These are phyloP conservation scores for Eucalyptus grandis DNA, from an alignment of 345 rosid genomes.

Conservation along the genomic window DNA sequence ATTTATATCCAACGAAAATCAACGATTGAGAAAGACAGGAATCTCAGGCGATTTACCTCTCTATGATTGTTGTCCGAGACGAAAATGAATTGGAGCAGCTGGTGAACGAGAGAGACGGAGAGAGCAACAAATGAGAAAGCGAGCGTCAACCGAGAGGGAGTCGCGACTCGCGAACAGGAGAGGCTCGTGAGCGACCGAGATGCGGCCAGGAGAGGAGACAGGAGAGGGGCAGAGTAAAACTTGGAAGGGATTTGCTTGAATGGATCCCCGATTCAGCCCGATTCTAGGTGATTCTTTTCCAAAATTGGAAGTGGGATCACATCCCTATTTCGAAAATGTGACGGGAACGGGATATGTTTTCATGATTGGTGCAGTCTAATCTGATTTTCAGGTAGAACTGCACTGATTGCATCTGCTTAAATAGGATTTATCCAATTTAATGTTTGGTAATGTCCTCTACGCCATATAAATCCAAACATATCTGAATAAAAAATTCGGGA, in stretches of 20 bases:
- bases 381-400: fast-evolving
- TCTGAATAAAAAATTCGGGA: fast-evolving
- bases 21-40: not conserved
- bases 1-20: not conserved
- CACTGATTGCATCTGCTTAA: fast-evolving
- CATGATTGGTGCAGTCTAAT: fast-evolving
- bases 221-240: not conserved
- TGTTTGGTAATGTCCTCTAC: not conserved
- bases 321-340: not conserved
- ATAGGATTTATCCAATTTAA: not conserved
- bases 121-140: not conserved
- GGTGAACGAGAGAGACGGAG: not conserved
- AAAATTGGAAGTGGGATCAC: not conserved
- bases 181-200: not conserved
- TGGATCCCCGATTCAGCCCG: fast-evolving
- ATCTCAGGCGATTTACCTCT: not conserved
- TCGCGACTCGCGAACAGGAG: not conserved
- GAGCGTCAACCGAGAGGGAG: not conserved
- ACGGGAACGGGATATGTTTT: fast-evolving
- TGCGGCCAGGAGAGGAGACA: not conserved
- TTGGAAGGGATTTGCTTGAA: not conserved
- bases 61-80: not conserved
- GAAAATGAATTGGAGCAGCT: not conserved
- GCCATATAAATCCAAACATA: not conserved
- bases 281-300: not conserved